Evolutionary conservation across 108 stramenopile genomes (phyloP).

Genomic region (Nitzschia sp.): DNA sequence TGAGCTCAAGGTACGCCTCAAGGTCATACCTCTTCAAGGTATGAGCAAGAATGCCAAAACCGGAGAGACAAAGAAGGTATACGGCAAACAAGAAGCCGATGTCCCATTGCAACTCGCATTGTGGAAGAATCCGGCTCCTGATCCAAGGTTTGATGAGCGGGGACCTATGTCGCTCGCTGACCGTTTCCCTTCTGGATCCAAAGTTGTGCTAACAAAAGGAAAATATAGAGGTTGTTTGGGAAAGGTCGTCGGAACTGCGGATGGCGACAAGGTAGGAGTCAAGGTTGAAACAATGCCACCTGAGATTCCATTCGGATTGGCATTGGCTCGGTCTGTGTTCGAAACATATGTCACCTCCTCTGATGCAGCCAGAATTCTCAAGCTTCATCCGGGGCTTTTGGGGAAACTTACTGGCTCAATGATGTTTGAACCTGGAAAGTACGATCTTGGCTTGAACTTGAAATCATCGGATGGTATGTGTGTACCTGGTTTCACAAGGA

Average conservation of each 20-base stretch:
- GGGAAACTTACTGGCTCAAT: slow-evolving; percentile 84
- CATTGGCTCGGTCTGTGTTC: slow-evolving; percentile 74
- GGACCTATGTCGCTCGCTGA: slow-evolving; percentile 80
- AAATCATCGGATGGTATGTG: slow-evolving; percentile 77
- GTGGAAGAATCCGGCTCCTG: slow-evolving; percentile 87
- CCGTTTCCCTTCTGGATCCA: slow-evolving; percentile 74
- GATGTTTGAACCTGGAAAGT: slow-evolving; percentile 77
- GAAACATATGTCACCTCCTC: slow-evolving; percentile 79
- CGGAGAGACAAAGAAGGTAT: slow-evolving; percentile 88
- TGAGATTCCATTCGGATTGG: slow-evolving; percentile 91
- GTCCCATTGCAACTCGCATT: slow-evolving; percentile 94
- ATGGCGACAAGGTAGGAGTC: slow-evolving; percentile 74
- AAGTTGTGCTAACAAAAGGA: slow-evolving; percentile 80
- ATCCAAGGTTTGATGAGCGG: slow-evolving; percentile 89
- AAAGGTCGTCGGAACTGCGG: slow-evolving; percentile 62
- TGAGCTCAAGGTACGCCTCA: slow-evolving; percentile 79
- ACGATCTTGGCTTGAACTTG: slow-evolving; percentile 93
- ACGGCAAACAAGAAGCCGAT: slow-evolving; percentile 90
- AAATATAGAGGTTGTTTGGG: slow-evolving; percentile 81
- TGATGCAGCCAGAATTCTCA: slow-evolving; percentile 83
- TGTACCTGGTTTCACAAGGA: slow-evolving; percentile 86
- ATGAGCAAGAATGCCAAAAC: slow-evolving; percentile 85
- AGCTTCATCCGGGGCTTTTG: slow-evolving; percentile 75
- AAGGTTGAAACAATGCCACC: slow-evolving; percentile 81
- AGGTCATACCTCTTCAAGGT: slow-evolving; percentile 88